Conservation (phyloP, 371 early-diverging fungal species). For the Zancudomyces culisetae region DNA sequence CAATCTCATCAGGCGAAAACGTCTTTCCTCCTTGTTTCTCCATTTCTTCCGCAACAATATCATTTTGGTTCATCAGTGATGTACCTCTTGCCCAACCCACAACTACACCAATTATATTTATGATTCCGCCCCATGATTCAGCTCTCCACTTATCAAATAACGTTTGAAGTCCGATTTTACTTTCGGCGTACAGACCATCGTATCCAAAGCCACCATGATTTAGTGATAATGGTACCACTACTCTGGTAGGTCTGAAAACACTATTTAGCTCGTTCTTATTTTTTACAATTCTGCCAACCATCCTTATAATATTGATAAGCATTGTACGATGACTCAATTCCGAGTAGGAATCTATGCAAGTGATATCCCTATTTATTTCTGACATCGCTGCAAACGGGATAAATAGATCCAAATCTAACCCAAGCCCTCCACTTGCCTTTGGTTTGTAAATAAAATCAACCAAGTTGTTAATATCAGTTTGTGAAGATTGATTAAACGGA, state of each 20-base stretch:
- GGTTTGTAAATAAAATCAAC: constrained; percentile 69
- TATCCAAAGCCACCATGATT: constrained; percentile 91
- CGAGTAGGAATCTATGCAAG: constrained; percentile 66
- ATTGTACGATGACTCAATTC: constrained; percentile 62
- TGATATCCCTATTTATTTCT: constrained; percentile 74
- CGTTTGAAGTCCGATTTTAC: constrained; percentile 84
- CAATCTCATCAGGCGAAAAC: constrained; percentile 86
- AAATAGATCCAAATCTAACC: constrained; percentile 86
- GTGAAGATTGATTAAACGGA: constrained; percentile 91
- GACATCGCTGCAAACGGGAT: constrained; percentile 92
- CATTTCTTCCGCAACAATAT: constrained; percentile 77
- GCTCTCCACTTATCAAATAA: constrained; percentile 82
- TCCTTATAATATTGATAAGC: constrained; percentile 21
- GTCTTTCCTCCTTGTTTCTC: constrained; percentile 78
- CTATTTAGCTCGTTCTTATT: constrained; percentile 57
- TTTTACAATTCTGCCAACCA: constrained; percentile 33
- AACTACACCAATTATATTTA: constrained; percentile 75
- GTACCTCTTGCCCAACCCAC: constrained; percentile 98
- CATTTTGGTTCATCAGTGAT: constrained; percentile 82
- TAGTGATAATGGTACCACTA: constrained; percentile 81
- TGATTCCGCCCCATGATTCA: constrained; percentile 78
- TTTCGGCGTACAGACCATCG: constrained; percentile 87
- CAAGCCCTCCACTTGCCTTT: constrained; percentile 51
- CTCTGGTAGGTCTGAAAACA: constrained; percentile 77
- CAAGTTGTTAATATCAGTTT: constrained; percentile 60